Conservation (phyloP, 352 stramenopile species). For the Aphanomyces astaci region DNA sequence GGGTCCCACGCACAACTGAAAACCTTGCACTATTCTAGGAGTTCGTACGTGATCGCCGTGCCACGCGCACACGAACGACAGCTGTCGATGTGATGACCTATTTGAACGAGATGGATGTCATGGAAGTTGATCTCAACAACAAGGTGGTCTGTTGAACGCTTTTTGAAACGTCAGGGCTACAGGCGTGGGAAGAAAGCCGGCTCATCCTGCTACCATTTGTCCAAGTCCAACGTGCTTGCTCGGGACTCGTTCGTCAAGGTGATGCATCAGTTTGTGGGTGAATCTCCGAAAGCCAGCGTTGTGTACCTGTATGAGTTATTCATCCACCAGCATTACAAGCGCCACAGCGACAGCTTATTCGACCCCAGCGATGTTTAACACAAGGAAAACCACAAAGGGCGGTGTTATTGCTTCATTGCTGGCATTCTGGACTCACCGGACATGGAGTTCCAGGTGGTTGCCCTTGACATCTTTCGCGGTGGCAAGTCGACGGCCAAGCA, state of each 20-base stretch:
- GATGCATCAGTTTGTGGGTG: no score
- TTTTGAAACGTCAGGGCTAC: neutral
- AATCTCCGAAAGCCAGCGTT: no score
- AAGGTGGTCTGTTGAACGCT: neutral
- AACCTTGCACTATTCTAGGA: neutral
- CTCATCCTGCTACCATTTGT: neutral
- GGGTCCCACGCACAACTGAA: neutral
- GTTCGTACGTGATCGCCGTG: neutral
- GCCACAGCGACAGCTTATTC: neutral
- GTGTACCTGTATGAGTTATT: no score
- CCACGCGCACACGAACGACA: neutral
- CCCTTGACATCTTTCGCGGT: constrained; percentile 25
- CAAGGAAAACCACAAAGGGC: constrained; percentile 12
- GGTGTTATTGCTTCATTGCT: constrained; percentile 14
- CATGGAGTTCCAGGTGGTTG: neutral
- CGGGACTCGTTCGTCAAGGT: no score
- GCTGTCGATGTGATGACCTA: neutral
- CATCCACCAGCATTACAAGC: constrained; percentile 6
- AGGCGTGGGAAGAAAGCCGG: neutral
- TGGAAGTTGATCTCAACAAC: neutral
- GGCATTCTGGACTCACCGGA: constrained; percentile 5
- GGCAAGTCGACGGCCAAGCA: constrained; percentile 13
- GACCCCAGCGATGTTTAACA: neutral
- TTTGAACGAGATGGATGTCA: neutral
- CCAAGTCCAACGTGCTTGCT: no score